Conservation (phyloP, 805 yeast species). For the Saccharomycopsis malanga region DNA sequence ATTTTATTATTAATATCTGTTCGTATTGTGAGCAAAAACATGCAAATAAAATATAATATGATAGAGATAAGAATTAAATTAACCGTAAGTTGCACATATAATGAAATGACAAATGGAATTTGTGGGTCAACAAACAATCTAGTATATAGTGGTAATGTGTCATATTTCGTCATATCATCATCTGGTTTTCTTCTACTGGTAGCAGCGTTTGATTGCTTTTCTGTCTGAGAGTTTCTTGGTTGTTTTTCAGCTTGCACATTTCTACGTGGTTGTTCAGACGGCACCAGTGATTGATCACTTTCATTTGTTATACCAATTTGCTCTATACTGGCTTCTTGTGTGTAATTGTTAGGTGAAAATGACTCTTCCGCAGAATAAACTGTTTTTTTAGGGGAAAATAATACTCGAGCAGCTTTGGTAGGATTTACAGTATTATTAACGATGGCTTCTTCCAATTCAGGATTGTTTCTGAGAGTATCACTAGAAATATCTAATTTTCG, state of each 20-base stretch:
- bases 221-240: background rate
- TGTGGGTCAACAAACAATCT: slow-evolving; percentile 34
- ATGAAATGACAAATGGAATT: slow-evolving; percentile 49
- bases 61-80: slow-evolving; percentile 46
- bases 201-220: background rate
- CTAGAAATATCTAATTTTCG: slow-evolving; percentile 10
- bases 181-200: background rate
- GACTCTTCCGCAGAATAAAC: background rate
- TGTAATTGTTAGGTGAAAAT: background rate
- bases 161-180: background rate
- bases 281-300: slow-evolving; percentile 20
- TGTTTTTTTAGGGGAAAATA: slow-evolving; percentile 33
- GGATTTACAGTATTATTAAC: slow-evolving; percentile 29
- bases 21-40: slow-evolving; percentile 49
- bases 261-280: background rate
- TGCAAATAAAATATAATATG: slow-evolving; percentile 43
- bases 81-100: slow-evolving; percentile 58
- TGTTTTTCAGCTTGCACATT: background rate
- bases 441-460: slow-evolving; percentile 24
- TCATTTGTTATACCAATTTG: slow-evolving; percentile 7
- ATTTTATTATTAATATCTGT: slow-evolving; percentile 68
- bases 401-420: slow-evolving; percentile 29
- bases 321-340: background rate
- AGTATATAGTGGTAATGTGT: slow-evolving; percentile 14
- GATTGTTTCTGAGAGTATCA: slow-evolving; percentile 22